Conservation (phyloP, 2,329 filamentous ascomycete genomes). For the Didymella arachidicola region DNA sequence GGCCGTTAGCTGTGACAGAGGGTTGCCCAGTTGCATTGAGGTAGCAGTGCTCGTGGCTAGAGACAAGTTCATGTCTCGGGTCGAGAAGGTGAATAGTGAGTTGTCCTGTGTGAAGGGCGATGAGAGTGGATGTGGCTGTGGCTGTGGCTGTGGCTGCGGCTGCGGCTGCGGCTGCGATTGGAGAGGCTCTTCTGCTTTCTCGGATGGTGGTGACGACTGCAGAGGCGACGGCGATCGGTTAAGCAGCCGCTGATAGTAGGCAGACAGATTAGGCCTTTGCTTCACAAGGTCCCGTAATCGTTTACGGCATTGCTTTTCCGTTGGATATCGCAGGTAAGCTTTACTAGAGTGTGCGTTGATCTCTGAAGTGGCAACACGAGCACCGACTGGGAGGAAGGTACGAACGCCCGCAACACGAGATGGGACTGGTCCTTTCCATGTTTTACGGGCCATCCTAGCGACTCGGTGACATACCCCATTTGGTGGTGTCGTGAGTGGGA, state of each 20-base stretch:
- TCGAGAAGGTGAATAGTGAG: conserved; percentile 50
- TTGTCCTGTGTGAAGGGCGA: conserved; percentile 44
- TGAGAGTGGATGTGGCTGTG: conserved; percentile 55
- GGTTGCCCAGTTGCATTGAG: conserved; percentile 60
- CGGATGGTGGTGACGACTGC: conserved; percentile 49
- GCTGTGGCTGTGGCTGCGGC: conserved; percentile 48
- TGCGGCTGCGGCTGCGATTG: conserved; percentile 30
- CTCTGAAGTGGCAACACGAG: conserved; percentile 53
- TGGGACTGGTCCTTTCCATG: conserved; percentile 61
- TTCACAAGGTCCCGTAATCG: conserved; percentile 67
- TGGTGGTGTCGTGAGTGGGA: conserved; percentile 69
- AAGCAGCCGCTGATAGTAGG: conserved; percentile 70
- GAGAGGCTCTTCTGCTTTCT: conserved; percentile 27
- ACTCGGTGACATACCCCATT: conserved; percentile 71
- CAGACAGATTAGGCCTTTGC: conserved; percentile 67
- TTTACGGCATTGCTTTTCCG: conserved; percentile 65
- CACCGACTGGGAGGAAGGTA: conserved; percentile 24
- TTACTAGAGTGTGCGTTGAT: conserved; percentile 51
- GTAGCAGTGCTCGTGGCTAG: conserved; percentile 60
- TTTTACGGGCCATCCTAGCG: conserved; percentile 66
- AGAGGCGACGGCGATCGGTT: conserved; percentile 68
- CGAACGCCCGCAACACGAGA: conserved; percentile 37
- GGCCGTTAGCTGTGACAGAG: conserved; percentile 56
- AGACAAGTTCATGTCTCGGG: conserved; percentile 60
- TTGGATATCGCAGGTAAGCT: conserved; percentile 61